These are phyloP conservation scores for Lentinula detonsa DNA, from an alignment of 768 basidiomycete genomes.

Conservation along the genomic window DNA sequence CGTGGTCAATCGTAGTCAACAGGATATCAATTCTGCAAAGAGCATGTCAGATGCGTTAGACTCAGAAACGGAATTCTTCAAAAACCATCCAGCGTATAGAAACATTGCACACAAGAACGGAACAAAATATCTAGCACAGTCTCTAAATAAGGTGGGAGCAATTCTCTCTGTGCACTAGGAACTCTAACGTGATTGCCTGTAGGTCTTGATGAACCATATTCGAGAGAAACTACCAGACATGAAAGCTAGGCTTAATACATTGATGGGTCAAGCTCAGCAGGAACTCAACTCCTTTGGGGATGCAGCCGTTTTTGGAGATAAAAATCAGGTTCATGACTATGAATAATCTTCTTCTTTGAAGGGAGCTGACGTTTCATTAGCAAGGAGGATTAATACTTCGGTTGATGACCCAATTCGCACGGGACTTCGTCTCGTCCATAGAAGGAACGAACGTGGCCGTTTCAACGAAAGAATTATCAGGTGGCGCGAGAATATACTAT, in stretches of 20 bases:
- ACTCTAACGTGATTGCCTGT: not conserved
- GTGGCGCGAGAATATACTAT: conserved; percentile 97
- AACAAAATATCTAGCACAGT: conserved; percentile 91
- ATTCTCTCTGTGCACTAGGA: not conserved
- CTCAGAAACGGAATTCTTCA: conserved; percentile 89
- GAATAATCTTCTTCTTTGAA: conserved; percentile 9
- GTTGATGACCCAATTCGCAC: conserved; percentile 97
- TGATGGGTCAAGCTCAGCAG: conserved; percentile 99
- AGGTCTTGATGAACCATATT: conserved; percentile 96
- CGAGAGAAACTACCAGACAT: conserved; percentile 98
- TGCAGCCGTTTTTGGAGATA: conserved; percentile 85
- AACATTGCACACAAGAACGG: conserved; percentile 97
- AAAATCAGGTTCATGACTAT: conserved; percentile 57
- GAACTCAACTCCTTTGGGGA: conserved; percentile 97
- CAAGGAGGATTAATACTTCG: conserved; percentile 88
- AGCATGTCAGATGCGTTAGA: conserved; percentile 80
- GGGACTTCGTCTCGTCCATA: conserved; percentile 95
- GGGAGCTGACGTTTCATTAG: conserved; percentile 22
- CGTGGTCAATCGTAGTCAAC: conserved; percentile 95
- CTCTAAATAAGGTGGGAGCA: conserved; percentile 79
- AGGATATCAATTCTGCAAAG: conserved; percentile 89
- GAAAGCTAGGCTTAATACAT: conserved; percentile 95
- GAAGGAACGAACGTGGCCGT: conserved; percentile 96
- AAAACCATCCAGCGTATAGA: conserved; percentile 82
- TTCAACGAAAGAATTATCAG: conserved; percentile 96